A percentile compares a stretch with the other conserved stretches of the same genome.
These are phyloP conservation scores for Scleromitrula shiraiana DNA, from an alignment of 2,329 filamentous ascomycete genomes.

Conservation along the genomic window DNA sequence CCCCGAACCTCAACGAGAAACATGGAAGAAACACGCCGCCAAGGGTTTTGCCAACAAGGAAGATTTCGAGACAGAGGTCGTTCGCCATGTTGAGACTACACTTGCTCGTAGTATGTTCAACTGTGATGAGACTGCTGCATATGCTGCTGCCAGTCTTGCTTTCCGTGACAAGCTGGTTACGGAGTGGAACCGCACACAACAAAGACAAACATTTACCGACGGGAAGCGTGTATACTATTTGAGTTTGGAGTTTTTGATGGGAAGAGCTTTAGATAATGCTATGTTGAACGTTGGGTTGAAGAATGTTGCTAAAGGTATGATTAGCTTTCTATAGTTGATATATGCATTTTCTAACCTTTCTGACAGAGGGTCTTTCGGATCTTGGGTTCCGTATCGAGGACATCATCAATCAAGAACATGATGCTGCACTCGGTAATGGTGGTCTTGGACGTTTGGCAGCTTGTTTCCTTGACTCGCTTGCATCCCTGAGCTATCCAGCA, in stretches of 20 bases:
- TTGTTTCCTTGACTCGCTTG: slow-evolving; percentile 94
- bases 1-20: slow-evolving; percentile 77
- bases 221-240: slow-evolving; percentile 95
- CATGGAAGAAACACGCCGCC: slow-evolving; percentile 59
- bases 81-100: slow-evolving; percentile 93
- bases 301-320: slow-evolving; percentile 67
- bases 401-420: slow-evolving; percentile 87
- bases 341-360: slow-evolving; percentile 34
- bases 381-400: slow-evolving; percentile 97
- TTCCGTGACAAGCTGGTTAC: slow-evolving; percentile 89
- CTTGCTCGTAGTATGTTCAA: slow-evolving; percentile 95
- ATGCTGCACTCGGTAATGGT: slow-evolving; percentile 92
- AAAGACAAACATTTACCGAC: slow-evolving; percentile 84
- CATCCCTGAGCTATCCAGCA: slow-evolving; percentile 87
- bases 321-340: slow-evolving; percentile 41
- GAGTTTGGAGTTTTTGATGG: slow-evolving; percentile 97
- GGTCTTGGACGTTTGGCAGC: slow-evolving; percentile 90
- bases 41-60: slow-evolving; percentile 70
- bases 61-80: slow-evolving; percentile 78
- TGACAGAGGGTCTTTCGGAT: slow-evolving; percentile 68
- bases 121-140: slow-evolving; percentile 90
- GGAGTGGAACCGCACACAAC: slow-evolving; percentile 97
- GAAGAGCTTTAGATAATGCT: slow-evolving; percentile 90
- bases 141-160: slow-evolving; percentile 82
- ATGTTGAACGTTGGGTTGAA: slow-evolving; percentile 95